A percentile compares a stretch with the other conserved stretches of the same genome.
phyloP scores from a whole-genome alignment of 139 green algal genomes.

The Closterium sp. region DNA sequence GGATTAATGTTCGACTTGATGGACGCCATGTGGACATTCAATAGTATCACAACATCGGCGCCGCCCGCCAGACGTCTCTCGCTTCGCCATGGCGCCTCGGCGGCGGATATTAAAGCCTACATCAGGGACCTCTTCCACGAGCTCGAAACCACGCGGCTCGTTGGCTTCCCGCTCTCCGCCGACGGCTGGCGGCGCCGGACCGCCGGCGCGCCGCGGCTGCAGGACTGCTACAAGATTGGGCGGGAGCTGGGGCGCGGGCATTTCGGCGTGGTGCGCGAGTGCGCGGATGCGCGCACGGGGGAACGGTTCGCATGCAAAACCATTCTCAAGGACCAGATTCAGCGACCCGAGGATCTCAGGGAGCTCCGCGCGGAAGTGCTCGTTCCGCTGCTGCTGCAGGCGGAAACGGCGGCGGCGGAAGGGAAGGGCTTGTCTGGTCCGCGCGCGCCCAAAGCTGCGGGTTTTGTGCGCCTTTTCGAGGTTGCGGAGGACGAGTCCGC shows the following conservation, averaged over 20 bases:
- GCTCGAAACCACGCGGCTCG: background rate
- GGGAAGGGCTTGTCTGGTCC: background rate
- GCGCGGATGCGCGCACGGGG: slow-evolving; percentile 30
- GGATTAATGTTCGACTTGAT: too few relatives aligned
- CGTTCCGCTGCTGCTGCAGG: slow-evolving; percentile 78
- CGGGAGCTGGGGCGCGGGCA: slow-evolving; percentile 21
- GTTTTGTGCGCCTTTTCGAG: background rate
- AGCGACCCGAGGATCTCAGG: slow-evolving; percentile 72
- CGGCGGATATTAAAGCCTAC: background rate
- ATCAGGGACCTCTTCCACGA: background rate
- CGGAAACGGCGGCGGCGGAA: slow-evolving; percentile 77
- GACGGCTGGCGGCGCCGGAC: background rate
- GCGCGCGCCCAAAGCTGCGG: too few relatives aligned
- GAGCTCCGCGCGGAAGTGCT: slow-evolving; percentile 91
- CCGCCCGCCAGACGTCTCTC: background rate
- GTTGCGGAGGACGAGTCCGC: background rate
- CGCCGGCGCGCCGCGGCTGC: background rate
- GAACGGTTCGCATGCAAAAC: slow-evolving; percentile 80
- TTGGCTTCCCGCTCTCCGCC: background rate
- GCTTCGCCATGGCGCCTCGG: background rate
- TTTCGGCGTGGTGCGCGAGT: slow-evolving; percentile 28
- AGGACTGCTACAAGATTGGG: background rate
- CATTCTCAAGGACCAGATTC: slow-evolving; percentile 88
- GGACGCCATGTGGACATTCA: too few relatives aligned
- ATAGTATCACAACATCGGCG: background rate